These are phyloP conservation scores for Gymnopilus junonius DNA, from an alignment of 768 basidiomycete genomes.

Conservation along the genomic window DNA sequence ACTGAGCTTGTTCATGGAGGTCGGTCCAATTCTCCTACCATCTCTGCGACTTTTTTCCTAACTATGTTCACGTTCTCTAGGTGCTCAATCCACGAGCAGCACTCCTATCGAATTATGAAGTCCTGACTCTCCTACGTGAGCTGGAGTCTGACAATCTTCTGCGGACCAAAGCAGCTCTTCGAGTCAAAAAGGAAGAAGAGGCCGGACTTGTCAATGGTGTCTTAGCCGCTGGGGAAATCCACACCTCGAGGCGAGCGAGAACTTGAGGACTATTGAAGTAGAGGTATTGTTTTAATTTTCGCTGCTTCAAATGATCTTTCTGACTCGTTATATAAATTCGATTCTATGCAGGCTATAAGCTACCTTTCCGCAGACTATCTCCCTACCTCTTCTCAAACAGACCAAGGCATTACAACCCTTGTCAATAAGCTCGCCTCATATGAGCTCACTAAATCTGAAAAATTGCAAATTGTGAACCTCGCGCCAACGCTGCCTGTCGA, in stretches of 20 bases:
- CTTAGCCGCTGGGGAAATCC: constrained; percentile 18
- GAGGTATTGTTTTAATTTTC: constrained; percentile 52
- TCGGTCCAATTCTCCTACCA: constrained; percentile 4
- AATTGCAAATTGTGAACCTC: constrained; percentile 90
- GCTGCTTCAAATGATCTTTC: neutral
- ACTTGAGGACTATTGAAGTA: constrained; percentile 84
- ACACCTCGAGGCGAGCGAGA: constrained; percentile 67
- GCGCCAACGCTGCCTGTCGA: constrained; percentile 83
- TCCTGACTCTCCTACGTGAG: constrained; percentile 74
- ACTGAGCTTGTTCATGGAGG: constrained; percentile 23
- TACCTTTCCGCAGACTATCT: constrained; percentile 81
- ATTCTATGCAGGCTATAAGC: constrained; percentile 69
- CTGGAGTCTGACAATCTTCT: constrained; percentile 77
- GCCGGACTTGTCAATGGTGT: constrained; percentile 27
- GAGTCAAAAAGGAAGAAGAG: constrained; percentile 81
- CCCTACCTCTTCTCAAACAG: constrained; percentile 67
- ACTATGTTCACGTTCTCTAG: constrained; percentile 35
- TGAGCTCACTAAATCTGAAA: constrained; percentile 88
- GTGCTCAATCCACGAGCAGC: constrained; percentile 73
- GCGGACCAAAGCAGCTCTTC: constrained; percentile 68
- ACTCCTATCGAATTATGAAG: constrained; percentile 90
- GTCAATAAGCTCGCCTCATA: constrained; percentile 69
- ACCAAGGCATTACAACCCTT: constrained; percentile 65
- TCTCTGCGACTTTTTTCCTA: neutral
- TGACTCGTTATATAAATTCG: neutral